Evolutionary conservation across 371 early-diverging fungal species (phyloP).

Genomic region (Zopfochytrium polystomum): DNA sequence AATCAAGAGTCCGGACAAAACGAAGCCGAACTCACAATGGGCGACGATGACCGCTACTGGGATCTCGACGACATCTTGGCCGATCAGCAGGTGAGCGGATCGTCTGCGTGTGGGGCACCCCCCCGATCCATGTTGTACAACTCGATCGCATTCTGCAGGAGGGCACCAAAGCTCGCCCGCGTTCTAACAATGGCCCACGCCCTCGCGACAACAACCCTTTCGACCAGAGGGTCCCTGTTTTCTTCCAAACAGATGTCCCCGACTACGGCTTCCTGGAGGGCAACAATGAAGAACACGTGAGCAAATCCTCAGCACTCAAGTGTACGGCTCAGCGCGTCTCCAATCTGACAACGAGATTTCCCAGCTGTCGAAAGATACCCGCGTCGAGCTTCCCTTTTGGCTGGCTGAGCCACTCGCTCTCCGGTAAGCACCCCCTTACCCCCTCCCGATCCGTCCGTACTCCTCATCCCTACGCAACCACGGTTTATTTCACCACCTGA

Average conservation of each 20-base stretch:
- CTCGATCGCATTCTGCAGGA: neutral
- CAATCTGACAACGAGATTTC: neutral
- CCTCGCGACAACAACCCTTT: too few relatives aligned
- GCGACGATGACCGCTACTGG: conserved; percentile 42
- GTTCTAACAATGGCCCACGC: too few relatives aligned
- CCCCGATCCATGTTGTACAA: neutral
- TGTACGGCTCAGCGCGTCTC: neutral
- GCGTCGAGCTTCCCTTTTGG: conserved; percentile 59
- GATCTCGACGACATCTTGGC: conserved; percentile 57
- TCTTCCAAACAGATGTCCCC: conserved; percentile 37
- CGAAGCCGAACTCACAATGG: too few relatives aligned
- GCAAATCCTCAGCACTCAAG: too few relatives aligned
- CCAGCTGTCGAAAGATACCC: conserved; percentile 48
- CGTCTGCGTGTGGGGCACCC: neutral
- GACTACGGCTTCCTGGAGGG: conserved; percentile 50
- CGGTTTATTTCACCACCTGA: neutral
- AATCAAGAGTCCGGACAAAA: too few relatives aligned
- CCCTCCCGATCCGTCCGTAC: neutral
- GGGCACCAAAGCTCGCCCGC: neutral
- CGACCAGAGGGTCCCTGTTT: conserved; percentile 39
- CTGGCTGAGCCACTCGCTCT: conserved; percentile 43
- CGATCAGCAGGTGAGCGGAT: conserved; percentile 51
- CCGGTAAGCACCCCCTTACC: conserved; percentile 16
- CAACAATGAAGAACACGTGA: conserved; percentile 42
- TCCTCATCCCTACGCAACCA: neutral